Conservation (phyloP, 169 alveolate species). For the Plasmodium coatneyi region DNA sequence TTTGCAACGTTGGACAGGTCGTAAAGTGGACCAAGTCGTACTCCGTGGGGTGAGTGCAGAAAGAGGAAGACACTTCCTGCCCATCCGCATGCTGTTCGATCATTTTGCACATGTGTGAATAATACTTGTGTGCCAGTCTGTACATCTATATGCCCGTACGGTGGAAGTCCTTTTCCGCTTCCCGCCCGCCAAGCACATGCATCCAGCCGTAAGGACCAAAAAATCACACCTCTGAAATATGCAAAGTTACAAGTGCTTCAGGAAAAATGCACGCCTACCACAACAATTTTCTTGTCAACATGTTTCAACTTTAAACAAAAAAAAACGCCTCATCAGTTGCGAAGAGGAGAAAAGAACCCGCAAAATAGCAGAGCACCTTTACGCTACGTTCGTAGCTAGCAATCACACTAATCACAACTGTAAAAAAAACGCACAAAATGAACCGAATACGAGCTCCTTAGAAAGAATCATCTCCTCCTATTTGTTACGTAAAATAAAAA, state of each 20-base stretch:
- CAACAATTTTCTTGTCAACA: conserved; percentile 50
- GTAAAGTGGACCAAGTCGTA: neutral
- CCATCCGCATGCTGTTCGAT: neutral
- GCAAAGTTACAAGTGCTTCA: conserved; percentile 56
- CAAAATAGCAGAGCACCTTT: conserved; percentile 3
- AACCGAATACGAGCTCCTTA: neutral
- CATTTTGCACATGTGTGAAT: neutral
- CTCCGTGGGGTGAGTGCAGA: neutral
- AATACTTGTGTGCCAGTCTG: neutral
- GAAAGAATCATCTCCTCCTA: neutral
- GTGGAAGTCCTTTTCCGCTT: neutral
- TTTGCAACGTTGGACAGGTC: neutral
- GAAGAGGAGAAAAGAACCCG: conserved; percentile 45
- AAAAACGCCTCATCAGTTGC: neutral
- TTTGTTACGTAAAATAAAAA: neutral
- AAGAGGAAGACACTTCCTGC: neutral
- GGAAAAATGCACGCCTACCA: conserved; percentile 9
- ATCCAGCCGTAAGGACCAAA: conserved; percentile 11
- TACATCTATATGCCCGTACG: neutral
- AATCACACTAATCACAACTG: neutral
- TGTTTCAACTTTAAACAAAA: conserved; percentile 61
- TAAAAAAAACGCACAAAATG: neutral
- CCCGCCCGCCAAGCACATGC: neutral
- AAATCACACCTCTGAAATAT: conserved; percentile 46
- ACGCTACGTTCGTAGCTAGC: neutral